phyloP scores from a whole-genome alignment of 1,284 basidiomycete genomes.

The Trichosporon sp. region DNA sequence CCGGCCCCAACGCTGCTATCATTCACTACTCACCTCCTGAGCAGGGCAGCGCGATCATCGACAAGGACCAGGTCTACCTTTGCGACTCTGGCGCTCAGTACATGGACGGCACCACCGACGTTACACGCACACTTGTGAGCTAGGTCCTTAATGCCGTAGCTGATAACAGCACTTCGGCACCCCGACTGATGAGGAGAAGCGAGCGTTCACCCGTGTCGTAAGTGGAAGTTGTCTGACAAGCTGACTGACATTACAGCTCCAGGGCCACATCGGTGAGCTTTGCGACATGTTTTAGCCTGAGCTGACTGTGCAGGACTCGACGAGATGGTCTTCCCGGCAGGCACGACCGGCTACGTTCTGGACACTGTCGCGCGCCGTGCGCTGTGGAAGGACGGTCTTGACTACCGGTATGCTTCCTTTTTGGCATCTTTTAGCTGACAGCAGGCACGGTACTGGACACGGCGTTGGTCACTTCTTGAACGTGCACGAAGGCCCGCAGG shows the following conservation, averaged over 20 bases:
- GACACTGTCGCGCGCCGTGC: conserved; percentile 78
- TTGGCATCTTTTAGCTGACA: conserved; percentile 1
- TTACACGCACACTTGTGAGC: conserved; percentile 76
- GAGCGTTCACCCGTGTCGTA: conserved; percentile 80
- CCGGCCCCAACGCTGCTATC: conserved; percentile 81
- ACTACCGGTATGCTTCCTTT: conserved; percentile 49
- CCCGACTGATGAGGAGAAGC: conserved; percentile 73
- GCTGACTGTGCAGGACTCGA: conserved; percentile 49
- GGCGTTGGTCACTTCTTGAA: conserved; percentile 89
- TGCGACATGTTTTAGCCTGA: not conserved
- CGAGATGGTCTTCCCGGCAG: conserved; percentile 73
- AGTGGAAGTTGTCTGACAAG: conserved; percentile 7
- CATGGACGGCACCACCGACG: conserved; percentile 85
- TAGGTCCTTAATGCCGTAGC: too few relatives aligned
- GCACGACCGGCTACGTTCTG: conserved; percentile 59
- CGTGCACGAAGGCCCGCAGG: conserved; percentile 90
- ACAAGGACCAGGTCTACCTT: conserved; percentile 78
- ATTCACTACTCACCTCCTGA: conserved; percentile 87
- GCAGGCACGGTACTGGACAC: conserved; percentile 83
- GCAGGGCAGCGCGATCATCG: conserved; percentile 66
- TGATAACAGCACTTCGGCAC: conserved; percentile 73
- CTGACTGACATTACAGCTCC: conserved; percentile 52
- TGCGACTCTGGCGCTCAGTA: conserved; percentile 95
- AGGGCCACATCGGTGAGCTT: conserved; percentile 74
- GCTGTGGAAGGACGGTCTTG: conserved; percentile 85